These are phyloP conservation scores for Pyricularia sp. DNA, from an alignment of 2,329 filamentous ascomycete genomes.

Conservation along the genomic window DNA sequence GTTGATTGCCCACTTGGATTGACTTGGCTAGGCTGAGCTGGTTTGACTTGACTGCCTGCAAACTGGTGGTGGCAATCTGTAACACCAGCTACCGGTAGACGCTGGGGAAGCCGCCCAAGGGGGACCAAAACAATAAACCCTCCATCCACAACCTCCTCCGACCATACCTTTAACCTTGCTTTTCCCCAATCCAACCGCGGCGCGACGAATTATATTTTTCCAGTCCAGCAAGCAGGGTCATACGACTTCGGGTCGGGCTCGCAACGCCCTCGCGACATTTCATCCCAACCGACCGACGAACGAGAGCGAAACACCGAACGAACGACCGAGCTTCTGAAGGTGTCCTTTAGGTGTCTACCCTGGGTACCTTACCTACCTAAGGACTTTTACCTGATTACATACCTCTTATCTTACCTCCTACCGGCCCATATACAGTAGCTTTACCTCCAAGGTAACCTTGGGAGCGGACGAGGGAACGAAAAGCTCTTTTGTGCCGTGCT, in stretches of 20 bases:
- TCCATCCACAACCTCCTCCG: not conserved
- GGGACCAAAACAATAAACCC: not conserved
- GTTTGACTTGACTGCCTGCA: not conserved
- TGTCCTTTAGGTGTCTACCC: not conserved
- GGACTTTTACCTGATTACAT: no score
- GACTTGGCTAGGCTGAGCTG: not conserved
- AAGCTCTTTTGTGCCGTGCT: not conserved
- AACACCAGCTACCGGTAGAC: not conserved
- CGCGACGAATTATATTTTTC: not conserved
- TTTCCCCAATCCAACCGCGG: not conserved
- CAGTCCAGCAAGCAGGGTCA: not conserved
- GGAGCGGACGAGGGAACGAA: not conserved
- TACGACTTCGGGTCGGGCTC: slow-evolving; percentile 1
- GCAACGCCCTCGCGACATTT: slow-evolving; percentile 11
- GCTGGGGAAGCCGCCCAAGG: not conserved
- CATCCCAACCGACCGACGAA: not conserved
- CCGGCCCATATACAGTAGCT: not conserved
- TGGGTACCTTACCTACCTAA: not conserved
- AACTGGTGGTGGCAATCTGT: not conserved
- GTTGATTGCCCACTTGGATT: not conserved
- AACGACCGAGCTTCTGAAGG: not conserved
- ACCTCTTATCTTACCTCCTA: no score
- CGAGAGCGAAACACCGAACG: not conserved
- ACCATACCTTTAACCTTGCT: not conserved
- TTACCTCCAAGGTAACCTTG: no score